Conservation (phyloP, 2,329 filamentous ascomycete species). For the Immersiporthe knoxdaviesiana region DNA sequence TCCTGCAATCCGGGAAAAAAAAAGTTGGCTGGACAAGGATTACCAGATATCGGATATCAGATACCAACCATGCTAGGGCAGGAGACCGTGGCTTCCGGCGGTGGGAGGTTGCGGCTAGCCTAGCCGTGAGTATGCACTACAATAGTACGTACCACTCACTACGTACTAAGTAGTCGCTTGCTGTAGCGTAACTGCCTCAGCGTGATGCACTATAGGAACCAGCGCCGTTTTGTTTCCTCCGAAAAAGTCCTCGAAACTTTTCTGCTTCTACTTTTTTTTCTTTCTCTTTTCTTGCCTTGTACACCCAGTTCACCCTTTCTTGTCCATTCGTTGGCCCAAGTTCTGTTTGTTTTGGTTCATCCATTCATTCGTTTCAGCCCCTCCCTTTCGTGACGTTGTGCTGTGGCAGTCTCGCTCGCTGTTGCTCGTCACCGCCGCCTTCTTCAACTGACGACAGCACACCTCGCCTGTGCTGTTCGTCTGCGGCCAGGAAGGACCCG, state of each 20-base stretch:
- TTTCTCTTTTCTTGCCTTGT: neutral
- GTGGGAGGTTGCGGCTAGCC: neutral
- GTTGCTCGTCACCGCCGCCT: neutral
- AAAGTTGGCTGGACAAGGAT: neutral
- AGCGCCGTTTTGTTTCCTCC: neutral
- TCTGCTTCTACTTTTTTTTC: neutral
- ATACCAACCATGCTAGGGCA: neutral
- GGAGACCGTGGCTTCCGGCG: neutral
- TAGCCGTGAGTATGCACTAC: neutral
- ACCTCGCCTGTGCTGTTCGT: neutral
- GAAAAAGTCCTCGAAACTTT: neutral
- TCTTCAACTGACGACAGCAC: neutral
- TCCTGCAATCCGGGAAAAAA: constrained; percentile 2
- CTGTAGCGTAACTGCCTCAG: neutral
- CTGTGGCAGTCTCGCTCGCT: neutral
- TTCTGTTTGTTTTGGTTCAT: neutral
- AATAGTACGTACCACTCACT: neutral
- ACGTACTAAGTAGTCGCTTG: neutral
- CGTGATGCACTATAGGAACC: neutral
- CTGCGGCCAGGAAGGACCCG: neutral
- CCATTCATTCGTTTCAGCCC: neutral
- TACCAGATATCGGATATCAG: neutral
- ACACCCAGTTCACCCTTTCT: neutral
- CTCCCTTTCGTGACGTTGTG: neutral
- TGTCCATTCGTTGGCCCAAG: constrained; percentile 9